Percentiles rank a stretch among this genome's conserved stretches.
Evolutionary conservation across 2,329 filamentous ascomycete genomes (phyloP).

Genomic region (Cercospora sp.): DNA sequence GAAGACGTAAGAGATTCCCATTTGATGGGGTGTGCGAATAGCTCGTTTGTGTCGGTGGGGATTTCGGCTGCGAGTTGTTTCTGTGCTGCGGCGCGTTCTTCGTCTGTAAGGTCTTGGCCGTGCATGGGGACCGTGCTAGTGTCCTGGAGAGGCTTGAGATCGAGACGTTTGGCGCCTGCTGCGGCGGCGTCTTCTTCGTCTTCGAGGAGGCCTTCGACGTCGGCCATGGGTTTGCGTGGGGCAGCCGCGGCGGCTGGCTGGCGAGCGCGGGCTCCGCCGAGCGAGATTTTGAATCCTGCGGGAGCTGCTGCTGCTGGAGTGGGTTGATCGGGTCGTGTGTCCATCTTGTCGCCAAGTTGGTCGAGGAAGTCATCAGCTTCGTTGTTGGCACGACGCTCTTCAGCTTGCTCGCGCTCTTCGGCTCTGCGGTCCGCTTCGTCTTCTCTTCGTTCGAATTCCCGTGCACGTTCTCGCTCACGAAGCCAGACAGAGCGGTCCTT

Average conservation of each 20-base stretch:
- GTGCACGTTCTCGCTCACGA: constrained; percentile 72
- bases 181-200: constrained; percentile 82
- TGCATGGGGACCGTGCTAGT: constrained; percentile 65
- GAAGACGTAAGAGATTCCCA: constrained; percentile 88
- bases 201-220: constrained; percentile 91
- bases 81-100: constrained; percentile 81
- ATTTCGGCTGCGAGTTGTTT: constrained; percentile 85
- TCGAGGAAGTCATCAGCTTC: constrained; percentile 91
- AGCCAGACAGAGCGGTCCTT: constrained; percentile 81
- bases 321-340: constrained; percentile 55
- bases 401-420: constrained; percentile 71
- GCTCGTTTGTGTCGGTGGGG: constrained; percentile 76
- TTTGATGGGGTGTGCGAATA: constrained; percentile 90
- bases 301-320: constrained; percentile 59
- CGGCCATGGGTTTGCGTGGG: constrained; percentile 62
- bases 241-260: constrained; percentile 43
- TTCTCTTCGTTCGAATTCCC: constrained; percentile 69
- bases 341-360: constrained; percentile 77
- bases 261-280: constrained; percentile 74
- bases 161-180: constrained; percentile 30
- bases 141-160: constrained; percentile 47
- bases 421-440: constrained; percentile 81
- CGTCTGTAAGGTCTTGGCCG: constrained; percentile 76
- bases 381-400: constrained; percentile 66
- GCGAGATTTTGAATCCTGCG: constrained; percentile 75